These are phyloP conservation scores for Zasmidium angulare DNA, from an alignment of 2,329 filamentous ascomycete genomes.

Conservation along the genomic window DNA sequence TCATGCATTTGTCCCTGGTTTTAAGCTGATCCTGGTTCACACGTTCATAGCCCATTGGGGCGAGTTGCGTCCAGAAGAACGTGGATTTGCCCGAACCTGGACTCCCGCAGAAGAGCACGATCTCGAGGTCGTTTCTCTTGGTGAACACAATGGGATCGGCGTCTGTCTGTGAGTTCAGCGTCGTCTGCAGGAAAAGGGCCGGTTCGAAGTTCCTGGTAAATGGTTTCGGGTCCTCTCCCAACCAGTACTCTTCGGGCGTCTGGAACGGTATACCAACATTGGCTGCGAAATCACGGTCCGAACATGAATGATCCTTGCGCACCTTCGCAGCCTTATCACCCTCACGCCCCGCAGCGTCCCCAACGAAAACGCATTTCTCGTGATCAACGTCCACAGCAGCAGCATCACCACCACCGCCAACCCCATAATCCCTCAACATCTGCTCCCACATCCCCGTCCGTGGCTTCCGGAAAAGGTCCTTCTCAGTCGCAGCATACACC, in stretches of 20 bases:
- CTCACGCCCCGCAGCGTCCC: slow-evolving; percentile 70
- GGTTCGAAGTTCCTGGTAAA: slow-evolving; percentile 74
- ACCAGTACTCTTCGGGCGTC: slow-evolving; percentile 91
- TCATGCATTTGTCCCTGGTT: slow-evolving; percentile 66
- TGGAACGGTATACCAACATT: slow-evolving; percentile 79
- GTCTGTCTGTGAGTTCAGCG: slow-evolving; percentile 30
- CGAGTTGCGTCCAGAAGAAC: slow-evolving; percentile 76
- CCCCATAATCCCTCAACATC: slow-evolving; percentile 53
- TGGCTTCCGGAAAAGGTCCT: slow-evolving; percentile 84
- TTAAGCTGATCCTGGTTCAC: slow-evolving; percentile 91
- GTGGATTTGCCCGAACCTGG: slow-evolving; percentile 91
- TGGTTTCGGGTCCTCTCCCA: slow-evolving; percentile 63
- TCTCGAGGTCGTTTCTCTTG: slow-evolving; percentile 66
- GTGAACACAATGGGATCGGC: slow-evolving; percentile 43
- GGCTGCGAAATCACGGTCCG: slow-evolving; percentile 73
- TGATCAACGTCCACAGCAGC: slow-evolving; percentile 61
- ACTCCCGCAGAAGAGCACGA: slow-evolving; percentile 84
- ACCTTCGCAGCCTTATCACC: slow-evolving; percentile 39
- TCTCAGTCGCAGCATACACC: slow-evolving; percentile 82
- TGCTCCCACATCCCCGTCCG: slow-evolving; percentile 84
- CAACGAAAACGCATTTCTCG: slow-evolving; percentile 76
- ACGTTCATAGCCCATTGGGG: slow-evolving; percentile 76
- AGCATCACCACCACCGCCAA: slow-evolving; percentile 39
- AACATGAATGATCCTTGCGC: slow-evolving; percentile 59
- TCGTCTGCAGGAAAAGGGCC: slow-evolving; percentile 48